These are phyloP conservation scores for Skeletonema costatum DNA, from an alignment of 108 stramenopile species.

Conservation along the genomic window DNA sequence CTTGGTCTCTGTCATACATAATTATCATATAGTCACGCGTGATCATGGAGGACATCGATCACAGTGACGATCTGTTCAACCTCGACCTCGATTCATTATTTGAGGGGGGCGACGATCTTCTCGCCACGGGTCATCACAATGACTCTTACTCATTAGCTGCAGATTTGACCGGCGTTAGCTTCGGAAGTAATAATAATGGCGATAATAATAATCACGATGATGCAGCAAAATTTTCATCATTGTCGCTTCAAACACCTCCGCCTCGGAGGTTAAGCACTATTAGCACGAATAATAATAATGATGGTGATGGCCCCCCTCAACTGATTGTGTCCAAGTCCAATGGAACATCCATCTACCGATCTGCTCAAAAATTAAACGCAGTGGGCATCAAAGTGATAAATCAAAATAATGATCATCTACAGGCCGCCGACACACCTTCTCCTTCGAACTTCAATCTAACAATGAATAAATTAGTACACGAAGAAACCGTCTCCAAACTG, in stretches of 20 bases:
- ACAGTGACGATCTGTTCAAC: too few species aligned
- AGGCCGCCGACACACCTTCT: background rate
- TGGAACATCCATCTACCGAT: constrained; percentile 11
- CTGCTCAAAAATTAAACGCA: background rate
- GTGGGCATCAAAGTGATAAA: constrained; percentile 2
- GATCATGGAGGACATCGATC: too few species aligned
- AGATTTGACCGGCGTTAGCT: background rate
- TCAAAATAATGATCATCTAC: background rate
- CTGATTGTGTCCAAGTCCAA: background rate
- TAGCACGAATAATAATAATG: background rate
- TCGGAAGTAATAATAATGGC: too few species aligned
- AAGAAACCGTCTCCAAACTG: constrained; percentile 1
- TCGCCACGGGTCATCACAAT: too few species aligned
- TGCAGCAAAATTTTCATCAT: background rate
- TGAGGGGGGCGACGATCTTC: too few species aligned
- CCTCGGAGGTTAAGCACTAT: background rate
- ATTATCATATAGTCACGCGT: too few species aligned
- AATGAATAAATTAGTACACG: background rate
- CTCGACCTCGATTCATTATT: too few species aligned
- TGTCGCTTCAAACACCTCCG: background rate
- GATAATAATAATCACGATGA: background rate
- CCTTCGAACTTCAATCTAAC: background rate
- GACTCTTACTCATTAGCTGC: background rate
- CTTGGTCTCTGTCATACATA: too few species aligned
- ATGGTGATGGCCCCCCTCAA: background rate